Evolutionary conservation across 495 filamentous ascomycete species (phyloP).

Genomic region (Neurospora cerealis): DNA sequence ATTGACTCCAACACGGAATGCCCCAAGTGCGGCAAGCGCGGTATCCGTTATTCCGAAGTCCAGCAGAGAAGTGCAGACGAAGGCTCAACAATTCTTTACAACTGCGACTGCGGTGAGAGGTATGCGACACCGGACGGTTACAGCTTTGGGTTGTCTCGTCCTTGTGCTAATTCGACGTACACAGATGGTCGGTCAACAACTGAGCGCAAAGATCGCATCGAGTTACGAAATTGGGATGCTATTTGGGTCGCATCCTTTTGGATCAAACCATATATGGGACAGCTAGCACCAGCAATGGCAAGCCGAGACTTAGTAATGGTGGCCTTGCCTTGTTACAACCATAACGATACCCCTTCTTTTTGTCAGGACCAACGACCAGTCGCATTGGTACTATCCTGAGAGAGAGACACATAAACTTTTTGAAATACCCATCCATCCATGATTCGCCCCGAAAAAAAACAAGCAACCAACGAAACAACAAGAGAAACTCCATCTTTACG

Average conservation of each 20-base stretch:
- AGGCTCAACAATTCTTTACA: conserved; percentile 83
- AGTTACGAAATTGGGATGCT: neutral
- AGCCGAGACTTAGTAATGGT: neutral
- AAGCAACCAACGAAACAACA: neutral
- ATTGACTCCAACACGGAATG: conserved; percentile 60
- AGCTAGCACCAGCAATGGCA: neutral
- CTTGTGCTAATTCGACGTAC: conserved; percentile 15
- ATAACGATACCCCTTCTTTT: neutral
- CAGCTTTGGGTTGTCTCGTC: neutral
- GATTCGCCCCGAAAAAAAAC: neutral
- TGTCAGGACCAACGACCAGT: neutral
- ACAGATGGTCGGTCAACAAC: conserved; percentile 39
- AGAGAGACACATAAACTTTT: neutral
- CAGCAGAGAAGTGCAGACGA: conserved; percentile 92
- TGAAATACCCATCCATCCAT: neutral
- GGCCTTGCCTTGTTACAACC: neutral
- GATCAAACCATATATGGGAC: neutral
- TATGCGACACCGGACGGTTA: conserved; percentile 32
- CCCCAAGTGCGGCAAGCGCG: conserved; percentile 65
- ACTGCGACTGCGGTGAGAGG: conserved; percentile 78
- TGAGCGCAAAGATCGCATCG: conserved; percentile 1
- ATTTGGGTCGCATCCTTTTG: neutral
- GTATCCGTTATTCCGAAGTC: conserved; percentile 76
- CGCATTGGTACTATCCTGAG: neutral
- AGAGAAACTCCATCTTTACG: neutral